Base-by-base conservation (phyloP, 331 rosid species). In the Ulmus americana region DNA sequence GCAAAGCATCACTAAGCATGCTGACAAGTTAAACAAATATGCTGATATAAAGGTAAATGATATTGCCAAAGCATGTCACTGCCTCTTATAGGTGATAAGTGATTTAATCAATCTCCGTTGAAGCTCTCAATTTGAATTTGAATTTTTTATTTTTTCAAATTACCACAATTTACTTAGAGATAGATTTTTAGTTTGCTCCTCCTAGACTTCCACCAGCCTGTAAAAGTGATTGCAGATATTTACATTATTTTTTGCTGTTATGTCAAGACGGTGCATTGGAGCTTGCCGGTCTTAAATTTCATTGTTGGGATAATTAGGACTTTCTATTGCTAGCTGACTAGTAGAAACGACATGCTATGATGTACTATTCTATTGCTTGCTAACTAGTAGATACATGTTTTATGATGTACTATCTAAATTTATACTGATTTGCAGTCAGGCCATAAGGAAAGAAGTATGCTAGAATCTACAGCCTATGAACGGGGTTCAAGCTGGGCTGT, bases 401-500 rank as follows among this genome's bases (percentile, higher is more conserved):
- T 50, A 45, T 28, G 44, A 39, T 6, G 14, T 47, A 73, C 65
- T 59, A 60, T 47, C 67, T 74, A 72, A 28, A 57, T 28, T 39
- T 47, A 8, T 61, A 35, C 43, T 76, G 70, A 71, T 81, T 70
- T 65, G 67, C 81, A 90, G 99, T 56, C 82, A 77, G 80, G 77
- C 84, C 84, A 71, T 54, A 79, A 59, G 81, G 88, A 82, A 81
- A 50, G 76, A 55, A 83, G 88, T 65, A 74, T 64, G 77, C 69
- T 48, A 61, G 91, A 84, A 78, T 78, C 96, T 72, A 77, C 95
- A 50, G 71, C 63, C 65, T 79, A 67, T 54, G 87, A 90, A 59
- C 95, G 82, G 53, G 97, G 97, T 73, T 90, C 99, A 41, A 94
- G 97, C 83, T 94, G 96, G 97, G 97, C 96, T 50, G 84, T 94